Percentiles rank a stretch among this genome's conserved stretches.
These are phyloP conservation scores for Barnettozyma salicaria DNA, from an alignment of 805 yeast species.

Conservation along the genomic window DNA sequence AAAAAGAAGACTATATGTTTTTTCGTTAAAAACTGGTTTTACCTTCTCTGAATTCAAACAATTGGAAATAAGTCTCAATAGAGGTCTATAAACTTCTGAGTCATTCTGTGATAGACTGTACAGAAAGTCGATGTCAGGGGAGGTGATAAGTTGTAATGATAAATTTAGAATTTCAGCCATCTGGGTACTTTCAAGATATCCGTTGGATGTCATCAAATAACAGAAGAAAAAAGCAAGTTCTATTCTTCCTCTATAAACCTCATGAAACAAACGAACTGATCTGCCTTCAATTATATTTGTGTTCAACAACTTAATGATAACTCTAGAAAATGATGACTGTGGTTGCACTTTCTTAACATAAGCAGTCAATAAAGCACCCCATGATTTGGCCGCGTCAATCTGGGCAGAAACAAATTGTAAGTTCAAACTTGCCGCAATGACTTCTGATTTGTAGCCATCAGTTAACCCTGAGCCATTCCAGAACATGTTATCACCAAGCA, in stretches of 20 bases:
- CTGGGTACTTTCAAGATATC: slow-evolving; percentile 15
- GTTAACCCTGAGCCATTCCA: slow-evolving; percentile 35
- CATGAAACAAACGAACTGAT: slow-evolving; percentile 40
- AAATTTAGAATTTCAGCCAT: slow-evolving; percentile 24
- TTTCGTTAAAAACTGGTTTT: slow-evolving; percentile 37
- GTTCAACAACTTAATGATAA: slow-evolving; percentile 45
- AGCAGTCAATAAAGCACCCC: slow-evolving; percentile 73
- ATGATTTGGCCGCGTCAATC: slow-evolving; percentile 60
- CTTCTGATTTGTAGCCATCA: slow-evolving; percentile 39
- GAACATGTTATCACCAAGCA: slow-evolving; percentile 38
- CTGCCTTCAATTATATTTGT: slow-evolving; percentile 47
- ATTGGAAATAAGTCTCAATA: slow-evolving; percentile 53
- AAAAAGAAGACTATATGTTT: slow-evolving; percentile 45
- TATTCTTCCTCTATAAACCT: slow-evolving; percentile 53
- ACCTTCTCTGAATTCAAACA: slow-evolving; percentile 39
- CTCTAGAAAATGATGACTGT: slow-evolving; percentile 30
- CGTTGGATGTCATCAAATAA: slow-evolving; percentile 12
- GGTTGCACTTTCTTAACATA: slow-evolving; percentile 40
- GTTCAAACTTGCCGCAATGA: slow-evolving; percentile 55
- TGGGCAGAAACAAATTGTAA: slow-evolving; percentile 63
- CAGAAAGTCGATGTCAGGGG: slow-evolving; percentile 44
- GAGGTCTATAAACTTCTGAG: slow-evolving; percentile 46
- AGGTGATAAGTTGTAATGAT: slow-evolving; percentile 40
- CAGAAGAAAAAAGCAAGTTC: slow-evolving; percentile 53
- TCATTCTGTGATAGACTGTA: slow-evolving; percentile 35